Evolutionary conservation across 75 land plant genomes (phyloP).

Genomic region (Isoetes taiwanensis): DNA sequence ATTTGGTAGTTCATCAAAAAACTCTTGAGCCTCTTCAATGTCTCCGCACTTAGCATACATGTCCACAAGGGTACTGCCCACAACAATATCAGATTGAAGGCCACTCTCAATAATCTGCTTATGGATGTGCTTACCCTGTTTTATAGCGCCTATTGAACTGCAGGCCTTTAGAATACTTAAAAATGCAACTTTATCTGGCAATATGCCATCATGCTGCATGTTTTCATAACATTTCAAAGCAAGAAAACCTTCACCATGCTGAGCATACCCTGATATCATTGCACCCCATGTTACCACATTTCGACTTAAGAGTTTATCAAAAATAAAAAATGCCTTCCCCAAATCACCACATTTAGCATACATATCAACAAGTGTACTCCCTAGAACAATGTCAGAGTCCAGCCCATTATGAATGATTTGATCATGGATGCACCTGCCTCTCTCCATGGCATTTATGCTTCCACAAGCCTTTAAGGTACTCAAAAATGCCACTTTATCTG

Average conservation of each 20-base stretch:
- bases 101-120: too few relatives aligned
- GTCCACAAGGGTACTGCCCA: too few relatives aligned
- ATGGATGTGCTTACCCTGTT: background rate
- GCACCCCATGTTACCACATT: slow-evolving; percentile 6
- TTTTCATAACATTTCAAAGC: slow-evolving; percentile 1
- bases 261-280: background rate
- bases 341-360: slow-evolving; percentile 1
- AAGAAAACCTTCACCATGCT: background rate
- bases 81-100: too few relatives aligned
- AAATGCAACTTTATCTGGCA: background rate
- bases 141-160: background rate
- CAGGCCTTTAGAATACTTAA: background rate
- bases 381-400: background rate
- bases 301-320: background rate
- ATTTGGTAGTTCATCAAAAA: too few relatives aligned
- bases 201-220: background rate
- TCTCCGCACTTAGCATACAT: too few relatives aligned
- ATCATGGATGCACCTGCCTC: background rate
- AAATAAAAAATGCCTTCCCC: background rate
- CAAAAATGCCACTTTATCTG: slow-evolving; percentile 11
- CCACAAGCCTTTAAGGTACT: background rate
- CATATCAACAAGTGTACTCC: slow-evolving; percentile 1
- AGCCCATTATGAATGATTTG: background rate
- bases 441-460: background rate
- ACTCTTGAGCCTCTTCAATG: too few relatives aligned